Evolutionary conservation across 208 protist species (phyloP).

Genomic region (Leishmania aethiopica): DNA sequence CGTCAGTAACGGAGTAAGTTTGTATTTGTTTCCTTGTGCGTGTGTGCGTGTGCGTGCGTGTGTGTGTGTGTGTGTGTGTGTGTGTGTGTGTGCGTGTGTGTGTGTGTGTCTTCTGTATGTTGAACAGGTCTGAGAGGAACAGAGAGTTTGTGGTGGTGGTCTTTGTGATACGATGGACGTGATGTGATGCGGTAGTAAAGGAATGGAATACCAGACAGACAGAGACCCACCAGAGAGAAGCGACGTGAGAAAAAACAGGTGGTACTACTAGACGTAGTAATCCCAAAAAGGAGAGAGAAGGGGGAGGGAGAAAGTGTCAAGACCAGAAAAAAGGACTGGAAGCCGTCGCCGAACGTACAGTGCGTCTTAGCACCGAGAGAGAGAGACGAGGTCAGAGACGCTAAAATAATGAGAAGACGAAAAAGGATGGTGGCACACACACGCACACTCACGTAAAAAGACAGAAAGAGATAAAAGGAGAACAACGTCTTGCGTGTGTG

Average conservation of each 20-base stretch:
- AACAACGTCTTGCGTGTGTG: background rate
- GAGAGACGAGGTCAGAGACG: background rate
- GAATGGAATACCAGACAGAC: background rate
- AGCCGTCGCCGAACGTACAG: constrained; percentile 2
- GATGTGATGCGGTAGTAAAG: background rate
- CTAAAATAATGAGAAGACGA: background rate
- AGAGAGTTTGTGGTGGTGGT: background rate
- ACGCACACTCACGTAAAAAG: background rate
- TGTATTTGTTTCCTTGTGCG: background rate
- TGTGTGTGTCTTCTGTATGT: background rate
- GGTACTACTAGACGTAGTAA: background rate
- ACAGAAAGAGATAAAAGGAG: background rate
- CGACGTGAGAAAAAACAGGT: background rate
- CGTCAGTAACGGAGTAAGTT: background rate
- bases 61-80: background rate
- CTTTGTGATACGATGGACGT: background rate
- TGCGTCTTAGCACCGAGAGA: background rate
- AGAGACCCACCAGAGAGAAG: background rate
- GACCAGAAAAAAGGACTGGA: background rate
- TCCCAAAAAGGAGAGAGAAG: background rate
- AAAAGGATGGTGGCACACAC: background rate
- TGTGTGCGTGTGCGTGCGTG: background rate
- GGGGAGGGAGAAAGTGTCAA: background rate
- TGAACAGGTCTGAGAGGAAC: background rate
- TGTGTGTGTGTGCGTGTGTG: background rate